Percentiles rank a stretch among this genome's conserved stretches.
These are phyloP conservation scores for Tricholoma hemisulphureum DNA, from an alignment of 768 basidiomycete species.

Conservation along the genomic window DNA sequence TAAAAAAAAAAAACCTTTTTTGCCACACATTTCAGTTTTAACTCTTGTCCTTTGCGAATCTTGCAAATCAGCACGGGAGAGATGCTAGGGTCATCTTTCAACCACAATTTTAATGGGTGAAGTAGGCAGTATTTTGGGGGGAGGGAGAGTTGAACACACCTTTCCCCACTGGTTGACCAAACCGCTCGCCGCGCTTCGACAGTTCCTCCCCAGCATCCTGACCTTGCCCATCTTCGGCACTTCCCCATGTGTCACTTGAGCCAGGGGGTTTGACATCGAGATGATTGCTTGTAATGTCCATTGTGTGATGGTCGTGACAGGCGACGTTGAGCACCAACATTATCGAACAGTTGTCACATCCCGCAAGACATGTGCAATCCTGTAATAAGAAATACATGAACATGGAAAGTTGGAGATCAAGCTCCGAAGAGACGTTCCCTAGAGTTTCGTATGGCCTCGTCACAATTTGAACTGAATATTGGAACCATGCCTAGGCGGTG, in stretches of 20 bases:
- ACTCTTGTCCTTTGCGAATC: slow-evolving; percentile 90
- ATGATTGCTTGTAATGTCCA: slow-evolving; percentile 86
- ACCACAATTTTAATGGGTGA: background rate
- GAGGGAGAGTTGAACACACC: slow-evolving; percentile 41
- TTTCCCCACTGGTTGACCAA: slow-evolving; percentile 86
- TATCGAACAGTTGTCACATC: slow-evolving; percentile 86
- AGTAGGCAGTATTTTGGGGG: slow-evolving; percentile 10
- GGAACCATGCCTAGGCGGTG: slow-evolving; percentile 96
- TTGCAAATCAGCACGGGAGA: slow-evolving; percentile 85
- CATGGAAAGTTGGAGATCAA: background rate
- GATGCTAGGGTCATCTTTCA: slow-evolving; percentile 54
- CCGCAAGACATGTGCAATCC: slow-evolving; percentile 90
- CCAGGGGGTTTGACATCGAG: slow-evolving; percentile 59
- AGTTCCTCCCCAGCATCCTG: slow-evolving; percentile 64
- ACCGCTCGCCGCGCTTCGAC: slow-evolving; percentile 66
- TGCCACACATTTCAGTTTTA: slow-evolving; percentile 81
- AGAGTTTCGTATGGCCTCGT: slow-evolving; percentile 81
- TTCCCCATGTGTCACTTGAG: slow-evolving; percentile 19
- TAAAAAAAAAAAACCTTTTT: slow-evolving; percentile 66
- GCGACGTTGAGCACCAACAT: slow-evolving; percentile 73
- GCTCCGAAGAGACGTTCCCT: slow-evolving; percentile 44
- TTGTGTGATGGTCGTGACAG: slow-evolving; percentile 68
- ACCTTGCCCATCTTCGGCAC: slow-evolving; percentile 29
- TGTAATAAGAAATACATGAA: slow-evolving; percentile 31
- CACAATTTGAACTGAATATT: slow-evolving; percentile 81